Percentiles rank a stretch among this genome's conserved stretches.
These are phyloP conservation scores for Cutaneotrichosporon sp. DNA, from an alignment of 1,284 basidiomycete species.

Conservation along the genomic window DNA sequence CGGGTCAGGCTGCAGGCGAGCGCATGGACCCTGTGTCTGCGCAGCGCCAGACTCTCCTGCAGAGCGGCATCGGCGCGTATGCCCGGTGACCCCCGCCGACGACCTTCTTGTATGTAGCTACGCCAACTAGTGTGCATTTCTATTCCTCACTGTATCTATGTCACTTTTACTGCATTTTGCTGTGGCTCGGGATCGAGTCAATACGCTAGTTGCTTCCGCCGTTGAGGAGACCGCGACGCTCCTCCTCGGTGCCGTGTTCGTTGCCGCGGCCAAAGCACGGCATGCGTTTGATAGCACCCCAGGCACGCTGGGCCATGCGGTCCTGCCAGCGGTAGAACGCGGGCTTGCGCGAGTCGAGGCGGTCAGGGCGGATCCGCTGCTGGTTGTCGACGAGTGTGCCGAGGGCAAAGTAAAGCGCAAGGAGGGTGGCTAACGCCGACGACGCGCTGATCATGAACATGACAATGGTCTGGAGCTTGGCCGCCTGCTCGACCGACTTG, in stretches of 20 bases:
- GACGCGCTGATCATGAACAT: slow-evolving; percentile 83
- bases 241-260: slow-evolving; percentile 13
- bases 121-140: neutral
- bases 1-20: slow-evolving; percentile 2
- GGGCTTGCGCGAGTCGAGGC: slow-evolving; percentile 56
- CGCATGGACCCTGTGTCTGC: slow-evolving; percentile 6
- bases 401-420: slow-evolving; percentile 59
- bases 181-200: neutral
- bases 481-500: slow-evolving; percentile 73
- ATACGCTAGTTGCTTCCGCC: neutral
- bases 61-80: slow-evolving; percentile 1
- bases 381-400: slow-evolving; percentile 61
- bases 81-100: too few species aligned
- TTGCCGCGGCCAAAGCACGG: slow-evolving; percentile 8
- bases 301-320: neutral
- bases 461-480: slow-evolving; percentile 78
- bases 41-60: slow-evolving; percentile 3
- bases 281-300: neutral
- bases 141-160: neutral
- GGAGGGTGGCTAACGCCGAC: slow-evolving; percentile 63
- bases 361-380: slow-evolving; percentile 65
- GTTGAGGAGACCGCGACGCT: slow-evolving; percentile 12
- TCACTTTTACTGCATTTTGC: neutral
- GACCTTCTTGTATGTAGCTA: too few species aligned
- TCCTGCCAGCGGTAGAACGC: slow-evolving; percentile 50